These are phyloP conservation scores for Scutellaria galericulata DNA, from an alignment of 257 asterid species.

Conservation along the genomic window DNA sequence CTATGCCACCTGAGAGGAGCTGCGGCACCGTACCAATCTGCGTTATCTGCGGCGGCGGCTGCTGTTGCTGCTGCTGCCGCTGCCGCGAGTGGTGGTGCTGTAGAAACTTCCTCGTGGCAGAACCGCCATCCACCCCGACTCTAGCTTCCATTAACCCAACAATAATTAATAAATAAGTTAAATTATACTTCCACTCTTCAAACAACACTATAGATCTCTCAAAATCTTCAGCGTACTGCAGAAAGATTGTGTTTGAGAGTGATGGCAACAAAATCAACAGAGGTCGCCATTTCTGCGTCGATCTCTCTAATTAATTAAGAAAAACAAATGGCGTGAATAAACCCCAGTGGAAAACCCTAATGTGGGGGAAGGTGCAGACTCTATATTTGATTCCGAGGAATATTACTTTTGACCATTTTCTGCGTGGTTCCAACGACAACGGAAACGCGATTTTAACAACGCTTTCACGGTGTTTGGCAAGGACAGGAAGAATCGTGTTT, in stretches of 20 bases:
- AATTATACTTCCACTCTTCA: slow-evolving; percentile 1
- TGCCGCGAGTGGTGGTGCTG: slow-evolving; percentile 54
- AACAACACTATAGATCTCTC: slow-evolving; percentile 13
- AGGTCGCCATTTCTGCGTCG: slow-evolving; percentile 4
- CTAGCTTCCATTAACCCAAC: slow-evolving; percentile 72
- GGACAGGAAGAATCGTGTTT: not conserved
- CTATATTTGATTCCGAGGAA: slow-evolving; percentile 30
- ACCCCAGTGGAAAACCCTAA: slow-evolving; percentile 52
- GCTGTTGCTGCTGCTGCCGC: slow-evolving; percentile 40
- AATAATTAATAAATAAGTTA: not conserved
- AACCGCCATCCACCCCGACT: slow-evolving; percentile 83
- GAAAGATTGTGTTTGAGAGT: not conserved
- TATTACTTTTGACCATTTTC: slow-evolving; percentile 40
- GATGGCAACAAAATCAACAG: not conserved
- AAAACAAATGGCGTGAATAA: slow-evolving; percentile 25
- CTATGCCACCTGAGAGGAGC: slow-evolving; percentile 94
- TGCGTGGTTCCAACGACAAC: slow-evolving; percentile 41
- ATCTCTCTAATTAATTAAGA: slow-evolving; percentile 20
- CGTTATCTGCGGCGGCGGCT: slow-evolving; percentile 46
- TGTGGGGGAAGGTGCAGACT: slow-evolving; percentile 1
- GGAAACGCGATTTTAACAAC: not conserved
- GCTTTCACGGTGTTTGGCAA: not conserved
- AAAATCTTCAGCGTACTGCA: slow-evolving; percentile 18
- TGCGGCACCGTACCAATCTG: slow-evolving; percentile 88
- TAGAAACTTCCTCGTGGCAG: slow-evolving; percentile 63